Evolutionary conservation across 2,329 filamentous ascomycete species (phyloP).

Genomic region (Fusarium compactum): DNA sequence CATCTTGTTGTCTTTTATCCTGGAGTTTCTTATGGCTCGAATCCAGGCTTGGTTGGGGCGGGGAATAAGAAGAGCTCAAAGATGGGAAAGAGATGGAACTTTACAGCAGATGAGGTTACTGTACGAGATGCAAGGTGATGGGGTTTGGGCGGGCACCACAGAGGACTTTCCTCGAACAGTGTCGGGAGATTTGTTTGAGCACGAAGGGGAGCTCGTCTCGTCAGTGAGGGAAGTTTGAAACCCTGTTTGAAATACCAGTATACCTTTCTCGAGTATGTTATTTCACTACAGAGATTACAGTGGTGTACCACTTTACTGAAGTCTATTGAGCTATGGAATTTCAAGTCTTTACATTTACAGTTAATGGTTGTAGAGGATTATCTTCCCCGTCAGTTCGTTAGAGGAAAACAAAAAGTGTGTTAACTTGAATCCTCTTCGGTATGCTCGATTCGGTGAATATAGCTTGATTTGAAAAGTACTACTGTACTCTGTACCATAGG

Average conservation of each 20-base stretch:
- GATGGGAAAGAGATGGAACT: background rate
- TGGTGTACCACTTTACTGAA: too few relatives aligned
- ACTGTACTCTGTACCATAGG: too few relatives aligned
- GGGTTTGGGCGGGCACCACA: background rate
- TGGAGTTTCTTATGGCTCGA: background rate
- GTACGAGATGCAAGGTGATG: background rate
- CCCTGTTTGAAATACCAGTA: accelerated
- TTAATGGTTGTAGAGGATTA: too few relatives aligned
- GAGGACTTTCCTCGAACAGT: background rate
- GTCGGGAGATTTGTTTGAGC: background rate
- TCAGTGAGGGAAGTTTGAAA: background rate
- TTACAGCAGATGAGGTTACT: background rate
- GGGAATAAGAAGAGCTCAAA: background rate
- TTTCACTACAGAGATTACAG: too few relatives aligned
- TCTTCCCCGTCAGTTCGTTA: too few relatives aligned
- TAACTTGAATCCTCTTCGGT: too few relatives aligned
- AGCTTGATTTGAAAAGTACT: too few relatives aligned
- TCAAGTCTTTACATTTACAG: too few relatives aligned
- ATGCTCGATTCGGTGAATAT: too few relatives aligned
- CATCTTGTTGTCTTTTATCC: background rate
- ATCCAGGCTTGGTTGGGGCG: background rate
- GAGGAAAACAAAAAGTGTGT: too few relatives aligned
- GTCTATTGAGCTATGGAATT: too few relatives aligned
- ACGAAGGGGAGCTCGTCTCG: background rate
- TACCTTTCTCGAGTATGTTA: background rate